These are phyloP conservation scores for Hypoxylon sp. DNA, from an alignment of 2,329 filamentous ascomycete species.

Conservation along the genomic window DNA sequence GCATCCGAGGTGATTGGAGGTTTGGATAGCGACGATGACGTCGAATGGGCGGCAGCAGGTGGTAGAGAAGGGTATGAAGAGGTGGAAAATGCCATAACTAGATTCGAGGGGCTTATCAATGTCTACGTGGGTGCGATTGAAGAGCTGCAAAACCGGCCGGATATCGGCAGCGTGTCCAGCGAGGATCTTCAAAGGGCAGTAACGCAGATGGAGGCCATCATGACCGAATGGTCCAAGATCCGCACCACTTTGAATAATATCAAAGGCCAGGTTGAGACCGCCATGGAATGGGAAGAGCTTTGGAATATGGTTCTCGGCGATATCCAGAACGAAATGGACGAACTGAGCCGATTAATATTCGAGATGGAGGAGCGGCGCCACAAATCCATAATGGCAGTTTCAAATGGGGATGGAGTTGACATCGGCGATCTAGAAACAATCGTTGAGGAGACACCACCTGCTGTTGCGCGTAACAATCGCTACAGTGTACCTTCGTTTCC, in stretches of 20 bases:
- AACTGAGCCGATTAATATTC: conserved; percentile 85
- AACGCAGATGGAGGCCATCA: conserved; percentile 88
- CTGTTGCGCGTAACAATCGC: conserved; percentile 72
- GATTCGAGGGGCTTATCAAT: conserved; percentile 90
- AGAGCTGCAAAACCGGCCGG: conserved; percentile 82
- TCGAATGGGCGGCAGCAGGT: conserved; percentile 94
- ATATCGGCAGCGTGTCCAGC: conserved; percentile 79
- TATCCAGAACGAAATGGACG: conserved; percentile 88
- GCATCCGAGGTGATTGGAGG: conserved; percentile 90
- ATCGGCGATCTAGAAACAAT: conserved; percentile 94
- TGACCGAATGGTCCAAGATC: conserved; percentile 88
- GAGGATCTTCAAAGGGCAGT: conserved; percentile 83
- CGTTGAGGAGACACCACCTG: conserved; percentile 84
- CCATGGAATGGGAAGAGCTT: conserved; percentile 99
- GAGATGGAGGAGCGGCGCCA: conserved; percentile 98
- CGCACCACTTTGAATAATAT: conserved; percentile 82
- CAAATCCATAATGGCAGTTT: conserved; percentile 77
- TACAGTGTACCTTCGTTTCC: conserved; percentile 78
- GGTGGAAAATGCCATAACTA: conserved; percentile 80
- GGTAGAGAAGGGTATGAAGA: conserved; percentile 85
- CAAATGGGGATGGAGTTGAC: conserved; percentile 77
- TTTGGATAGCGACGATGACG: conserved; percentile 94
- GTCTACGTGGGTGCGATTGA: conserved; percentile 97
- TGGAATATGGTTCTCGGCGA: conserved; percentile 96
- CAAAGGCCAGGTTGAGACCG: conserved; percentile 92